Base-by-base conservation (phyloP, 768 basidiomycete species). In the Macrolepiota albuminosa region DNA sequence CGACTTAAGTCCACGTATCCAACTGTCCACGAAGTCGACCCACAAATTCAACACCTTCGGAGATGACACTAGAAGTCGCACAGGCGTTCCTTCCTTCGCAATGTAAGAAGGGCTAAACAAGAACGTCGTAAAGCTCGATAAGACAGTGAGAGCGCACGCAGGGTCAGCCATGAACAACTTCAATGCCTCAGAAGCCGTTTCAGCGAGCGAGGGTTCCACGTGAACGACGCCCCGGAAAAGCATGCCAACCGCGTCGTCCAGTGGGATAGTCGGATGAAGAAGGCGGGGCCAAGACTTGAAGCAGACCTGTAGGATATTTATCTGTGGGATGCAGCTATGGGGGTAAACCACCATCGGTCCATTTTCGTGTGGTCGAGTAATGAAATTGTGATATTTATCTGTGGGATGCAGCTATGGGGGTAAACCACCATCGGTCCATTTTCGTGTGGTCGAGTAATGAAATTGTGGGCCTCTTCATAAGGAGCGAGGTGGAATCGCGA, bases 221-320 rank as follows among this genome's bases (percentile, higher is more conserved):
- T 96, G 95, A 29, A 92, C 79, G n/a, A 92, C 82, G 2, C 89
- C 91, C 37, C 85, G 83, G 49, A 95, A 76, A 29, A 95, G 81
- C 78, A 93, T 85, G 63, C 93, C 88, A 54, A 93, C 78, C 0
- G 86, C 83, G 46, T 88, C 87, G 11, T 78, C 69, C 51, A 88
- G 70, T 46, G 83, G 66, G 36, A 84, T 75, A 4, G 80, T 76
- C 2, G 79, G 72, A 67, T 87, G 84, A 46, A 94, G 76, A 66
- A 85, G 89, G 3, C 95, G 84, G 0, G 95, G 95, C 86, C 93
- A 89, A 6, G 90, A 83, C 61, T 89, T 87, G 70, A 94, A 89
- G 67, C 88, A 85, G 0, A 87, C 83, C 64, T 88, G 84, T 4
- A 95, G 78, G 37, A 95, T 77, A 54, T 77, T 81, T 65, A 97